Conservation (phyloP, 257 asterid species). For the Solanum habrochaites region DNA sequence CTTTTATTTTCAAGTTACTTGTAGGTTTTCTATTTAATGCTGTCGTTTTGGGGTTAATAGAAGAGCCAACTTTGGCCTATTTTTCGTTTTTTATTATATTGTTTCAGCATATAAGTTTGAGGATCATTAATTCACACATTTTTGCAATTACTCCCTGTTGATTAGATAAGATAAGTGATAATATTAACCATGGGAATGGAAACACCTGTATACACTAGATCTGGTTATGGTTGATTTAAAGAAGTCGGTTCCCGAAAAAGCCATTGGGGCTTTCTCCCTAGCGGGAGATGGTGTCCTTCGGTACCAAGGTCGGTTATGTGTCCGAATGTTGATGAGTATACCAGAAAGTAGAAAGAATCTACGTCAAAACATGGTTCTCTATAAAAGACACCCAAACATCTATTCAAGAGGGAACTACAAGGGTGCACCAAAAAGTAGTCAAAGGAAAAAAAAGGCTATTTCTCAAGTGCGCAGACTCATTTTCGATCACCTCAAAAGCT, state of each 20-base stretch:
- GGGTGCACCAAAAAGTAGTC: background rate
- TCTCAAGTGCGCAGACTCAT: background rate
- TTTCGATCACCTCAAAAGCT: background rate
- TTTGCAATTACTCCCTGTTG: background rate
- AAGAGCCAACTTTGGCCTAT: slow-evolving; percentile 36
- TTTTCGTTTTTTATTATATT: background rate
- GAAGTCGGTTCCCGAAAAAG: background rate
- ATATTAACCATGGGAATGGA: background rate
- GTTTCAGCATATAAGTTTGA: background rate
- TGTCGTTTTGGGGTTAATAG: slow-evolving; percentile 77
- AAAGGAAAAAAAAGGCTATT: background rate
- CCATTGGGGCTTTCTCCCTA: background rate
- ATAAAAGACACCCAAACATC: background rate
- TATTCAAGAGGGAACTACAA: background rate
- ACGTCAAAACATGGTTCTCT: background rate
- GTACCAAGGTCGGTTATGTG: background rate
- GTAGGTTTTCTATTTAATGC: slow-evolving; percentile 78
- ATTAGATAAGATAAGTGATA: background rate
- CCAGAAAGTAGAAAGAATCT: background rate
- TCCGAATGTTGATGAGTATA: background rate
- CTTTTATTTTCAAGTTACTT: background rate
- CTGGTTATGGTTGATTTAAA: background rate
- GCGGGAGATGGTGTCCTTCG: background rate
- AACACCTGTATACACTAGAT: background rate
- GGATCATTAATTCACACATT: slow-evolving; percentile 1